Evolutionary conservation across 2,329 filamentous ascomycete genomes (phyloP), one percentile per base, ranked within the genome.

Genomic region (Leptographium galeiforme): DNA sequence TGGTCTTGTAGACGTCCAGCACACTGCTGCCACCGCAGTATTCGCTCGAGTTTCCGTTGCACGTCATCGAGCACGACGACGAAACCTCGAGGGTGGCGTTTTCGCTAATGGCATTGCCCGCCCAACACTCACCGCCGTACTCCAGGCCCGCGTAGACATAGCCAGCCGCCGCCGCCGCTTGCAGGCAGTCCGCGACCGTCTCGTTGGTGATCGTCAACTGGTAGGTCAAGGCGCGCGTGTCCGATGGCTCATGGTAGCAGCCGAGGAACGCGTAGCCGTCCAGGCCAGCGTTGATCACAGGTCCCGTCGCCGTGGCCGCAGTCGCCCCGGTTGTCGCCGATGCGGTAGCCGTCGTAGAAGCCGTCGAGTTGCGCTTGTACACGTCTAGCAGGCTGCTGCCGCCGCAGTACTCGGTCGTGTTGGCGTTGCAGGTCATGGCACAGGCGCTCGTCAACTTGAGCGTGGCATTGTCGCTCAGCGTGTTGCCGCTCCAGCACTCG

Each of bases 101-200:
- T 4, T 47, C 8, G 19, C 45, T 33, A 32, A 61, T 36, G 12
- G 18, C 52, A 49, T 59, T 59, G 39, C 68, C 72, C 57, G 74
- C 80, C 67, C 72, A 80, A 61, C 77, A 80, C 60, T 79, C 73
- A 36, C 63, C 63, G n/a, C 67, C 68, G 57, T 72, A 74, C 59
- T 79, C 74, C 1, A 76, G 65, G 6, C 76, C 76, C 8, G 75
- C 75, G 57, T 73, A 73, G 2, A 58, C 58, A 56, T 69, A 73
- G 3, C 67, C 68, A 1, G 60, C 60, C 62, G 45, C 45, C 76
- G 80, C 61, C 70, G 73, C 14, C 67, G 62, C 43, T 77, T 64
- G 58, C 77, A 57, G 39, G n/a, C 56, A 57, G 8, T 64, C 68
- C 16, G 54, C 55, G 1, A 63, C 61, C 2, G 59, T 62, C 52